phyloP scores from a whole-genome alignment of 2,329 filamentous ascomycete genomes.

The Colletotrichum ledebouriae region DNA sequence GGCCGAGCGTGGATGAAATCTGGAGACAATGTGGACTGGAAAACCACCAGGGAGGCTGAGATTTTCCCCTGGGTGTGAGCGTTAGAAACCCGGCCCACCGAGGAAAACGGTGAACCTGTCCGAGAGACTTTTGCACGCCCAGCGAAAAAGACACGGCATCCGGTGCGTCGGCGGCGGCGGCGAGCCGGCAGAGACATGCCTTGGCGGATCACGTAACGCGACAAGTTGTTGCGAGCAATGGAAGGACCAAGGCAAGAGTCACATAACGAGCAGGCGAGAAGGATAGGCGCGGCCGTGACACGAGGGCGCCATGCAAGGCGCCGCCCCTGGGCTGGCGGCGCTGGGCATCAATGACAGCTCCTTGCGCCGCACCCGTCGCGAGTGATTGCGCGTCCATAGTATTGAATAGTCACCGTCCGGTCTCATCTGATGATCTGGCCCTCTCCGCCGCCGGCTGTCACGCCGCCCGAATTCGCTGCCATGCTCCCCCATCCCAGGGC shows the following conservation, averaged over 20 bases:
- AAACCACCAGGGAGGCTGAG: neutral
- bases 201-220: neutral
- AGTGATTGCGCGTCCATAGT: conserved; percentile 34
- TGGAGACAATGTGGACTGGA: neutral
- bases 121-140: conserved; percentile 3
- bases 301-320: neutral
- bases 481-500: conserved; percentile 1
- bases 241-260: neutral
- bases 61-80: neutral
- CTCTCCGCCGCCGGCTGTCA: conserved; percentile 25
- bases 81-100: conserved; percentile 3
- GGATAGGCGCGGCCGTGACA: neutral
- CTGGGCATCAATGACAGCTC: neutral
- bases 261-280: neutral
- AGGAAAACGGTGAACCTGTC: neutral
- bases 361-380: too few species aligned
- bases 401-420: conserved; percentile 32
- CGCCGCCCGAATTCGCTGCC: conserved; percentile 14
- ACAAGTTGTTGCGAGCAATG: neutral
- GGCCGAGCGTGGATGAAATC: conserved; percentile 2
- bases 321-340: neutral
- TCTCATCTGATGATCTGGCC: conserved; percentile 41
- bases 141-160: neutral
- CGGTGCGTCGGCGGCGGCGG: conserved; percentile 3
- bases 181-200: neutral